Conservation (phyloP, 495 filamentous ascomycete species). For the Hypoxylon lenormandii region DNA sequence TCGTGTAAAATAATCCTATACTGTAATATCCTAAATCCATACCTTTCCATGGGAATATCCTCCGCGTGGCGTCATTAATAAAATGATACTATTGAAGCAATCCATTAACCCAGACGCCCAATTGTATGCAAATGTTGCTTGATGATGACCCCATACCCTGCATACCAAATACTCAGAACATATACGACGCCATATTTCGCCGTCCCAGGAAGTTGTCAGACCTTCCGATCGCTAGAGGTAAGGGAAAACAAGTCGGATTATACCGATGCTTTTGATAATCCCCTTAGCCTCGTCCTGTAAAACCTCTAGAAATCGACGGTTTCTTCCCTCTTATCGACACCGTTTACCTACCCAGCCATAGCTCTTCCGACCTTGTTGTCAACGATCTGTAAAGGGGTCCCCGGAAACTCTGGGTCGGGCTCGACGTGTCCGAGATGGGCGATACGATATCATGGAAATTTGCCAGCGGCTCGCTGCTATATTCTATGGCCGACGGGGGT, state of each 20-base stretch:
- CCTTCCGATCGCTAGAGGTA: neutral
- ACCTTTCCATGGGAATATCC: constrained; percentile 39
- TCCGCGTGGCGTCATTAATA: constrained; percentile 12
- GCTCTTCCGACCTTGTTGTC: constrained; percentile 42
- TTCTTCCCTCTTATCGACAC: neutral
- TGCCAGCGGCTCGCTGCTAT: constrained; percentile 13
- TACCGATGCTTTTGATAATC: neutral
- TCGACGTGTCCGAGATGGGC: constrained; percentile 37
- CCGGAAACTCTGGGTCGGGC: constrained; percentile 25
- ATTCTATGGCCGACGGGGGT: constrained; percentile 28
- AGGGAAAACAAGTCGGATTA: neutral
- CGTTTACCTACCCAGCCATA: constrained; percentile 36
- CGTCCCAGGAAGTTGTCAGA: neutral
- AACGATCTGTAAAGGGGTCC: constrained; percentile 32
- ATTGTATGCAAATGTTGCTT: constrained; percentile 29
- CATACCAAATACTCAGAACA: constrained; percentile 1
- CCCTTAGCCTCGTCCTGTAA: neutral
- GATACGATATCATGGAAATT: constrained; percentile 33
- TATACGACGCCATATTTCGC: neutral
- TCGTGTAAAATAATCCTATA: constrained; percentile 2
- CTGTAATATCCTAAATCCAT: constrained; percentile 22
- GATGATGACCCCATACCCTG: neutral
- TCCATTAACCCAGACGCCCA: constrained; percentile 24
- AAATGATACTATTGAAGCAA: constrained; percentile 13
- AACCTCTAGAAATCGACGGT: neutral